Evolutionary conservation across 2,329 filamentous ascomycete genomes (phyloP).

Genomic region (Pestalotiopsis sp.): DNA sequence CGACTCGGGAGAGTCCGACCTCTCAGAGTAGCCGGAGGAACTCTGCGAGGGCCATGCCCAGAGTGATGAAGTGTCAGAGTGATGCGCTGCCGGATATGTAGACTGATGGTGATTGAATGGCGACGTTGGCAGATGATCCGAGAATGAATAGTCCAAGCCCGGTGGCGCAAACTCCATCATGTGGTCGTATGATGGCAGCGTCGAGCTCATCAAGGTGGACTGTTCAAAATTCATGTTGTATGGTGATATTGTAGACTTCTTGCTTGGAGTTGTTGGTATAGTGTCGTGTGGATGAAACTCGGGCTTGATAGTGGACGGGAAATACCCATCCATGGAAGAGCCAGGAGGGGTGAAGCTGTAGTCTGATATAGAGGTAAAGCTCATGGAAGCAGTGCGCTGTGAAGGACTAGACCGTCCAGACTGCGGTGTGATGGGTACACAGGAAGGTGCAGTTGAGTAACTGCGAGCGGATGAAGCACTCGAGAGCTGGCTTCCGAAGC

Average conservation of each 20-base stretch:
- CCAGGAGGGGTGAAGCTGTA: slow-evolving; percentile 23
- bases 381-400: slow-evolving; percentile 10
- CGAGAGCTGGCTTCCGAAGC: slow-evolving; percentile 22
- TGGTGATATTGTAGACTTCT: slow-evolving; percentile 23
- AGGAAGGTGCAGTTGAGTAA: slow-evolving; percentile 32
- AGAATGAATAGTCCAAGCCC: slow-evolving; percentile 18
- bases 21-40: slow-evolving; percentile 10
- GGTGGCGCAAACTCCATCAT: slow-evolving; percentile 18
- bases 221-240: slow-evolving; percentile 26
- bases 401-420: slow-evolving; percentile 35
- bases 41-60: neutral
- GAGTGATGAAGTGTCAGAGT: neutral
- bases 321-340: slow-evolving; percentile 23
- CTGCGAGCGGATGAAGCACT: slow-evolving; percentile 27
- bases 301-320: slow-evolving; percentile 22
- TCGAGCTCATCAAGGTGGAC: slow-evolving; percentile 20
- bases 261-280: slow-evolving; percentile 23
- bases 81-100: slow-evolving; percentile 11
- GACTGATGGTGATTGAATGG: slow-evolving; percentile 19
- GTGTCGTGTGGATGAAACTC: slow-evolving; percentile 19
- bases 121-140: slow-evolving; percentile 21
- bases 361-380: neutral
- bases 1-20: slow-evolving; percentile 16
- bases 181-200: slow-evolving; percentile 16
- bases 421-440: slow-evolving; percentile 32